These are phyloP conservation scores for Malus hybrid DNA, from an alignment of 331 rosid genomes.

Conservation along the genomic window DNA sequence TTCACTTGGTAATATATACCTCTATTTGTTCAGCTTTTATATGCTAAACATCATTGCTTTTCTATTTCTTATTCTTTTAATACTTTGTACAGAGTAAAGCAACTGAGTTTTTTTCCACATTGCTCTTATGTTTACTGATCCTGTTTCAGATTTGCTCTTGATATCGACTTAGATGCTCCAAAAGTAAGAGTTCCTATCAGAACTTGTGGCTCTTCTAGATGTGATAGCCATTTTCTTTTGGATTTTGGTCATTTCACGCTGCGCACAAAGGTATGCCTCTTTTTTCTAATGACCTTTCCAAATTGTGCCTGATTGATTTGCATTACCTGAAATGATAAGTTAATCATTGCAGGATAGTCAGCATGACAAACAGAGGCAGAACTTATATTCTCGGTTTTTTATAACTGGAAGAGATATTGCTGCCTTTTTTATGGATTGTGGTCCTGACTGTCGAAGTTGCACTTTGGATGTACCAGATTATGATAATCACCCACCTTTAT, in stretches of 20 bases:
- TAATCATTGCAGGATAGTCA: conserved; percentile 55
- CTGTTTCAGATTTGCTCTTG: conserved; percentile 83
- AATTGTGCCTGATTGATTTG: conserved; percentile 15
- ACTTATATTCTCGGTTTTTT: conserved; percentile 67
- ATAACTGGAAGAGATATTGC: conserved; percentile 93
- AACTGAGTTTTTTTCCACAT: too few relatives aligned
- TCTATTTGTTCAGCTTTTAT: neutral
- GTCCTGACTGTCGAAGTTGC: conserved; percentile 57
- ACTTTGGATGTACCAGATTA: conserved; percentile 30
- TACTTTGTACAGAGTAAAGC: too few relatives aligned
- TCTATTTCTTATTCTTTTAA: neutral
- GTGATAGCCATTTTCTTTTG: conserved; percentile 80
- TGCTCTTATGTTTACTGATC: conserved; percentile 12
- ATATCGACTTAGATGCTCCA: conserved; percentile 95
- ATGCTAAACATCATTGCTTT: neutral
- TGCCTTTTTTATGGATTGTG: conserved; percentile 81
- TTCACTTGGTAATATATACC: neutral
- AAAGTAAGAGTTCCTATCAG: conserved; percentile 94
- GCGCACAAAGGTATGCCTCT: conserved; percentile 59
- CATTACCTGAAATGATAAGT: conserved; percentile 19
- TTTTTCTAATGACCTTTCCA: conserved; percentile 8
- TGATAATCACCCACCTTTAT: conserved; percentile 27
- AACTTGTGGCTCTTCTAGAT: conserved; percentile 47
- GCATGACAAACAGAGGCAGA: conserved; percentile 60
- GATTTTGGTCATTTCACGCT: conserved; percentile 96